phyloP scores from a whole-genome alignment of 345 rosid genomes.

The Streptanthus diversifolius region DNA sequence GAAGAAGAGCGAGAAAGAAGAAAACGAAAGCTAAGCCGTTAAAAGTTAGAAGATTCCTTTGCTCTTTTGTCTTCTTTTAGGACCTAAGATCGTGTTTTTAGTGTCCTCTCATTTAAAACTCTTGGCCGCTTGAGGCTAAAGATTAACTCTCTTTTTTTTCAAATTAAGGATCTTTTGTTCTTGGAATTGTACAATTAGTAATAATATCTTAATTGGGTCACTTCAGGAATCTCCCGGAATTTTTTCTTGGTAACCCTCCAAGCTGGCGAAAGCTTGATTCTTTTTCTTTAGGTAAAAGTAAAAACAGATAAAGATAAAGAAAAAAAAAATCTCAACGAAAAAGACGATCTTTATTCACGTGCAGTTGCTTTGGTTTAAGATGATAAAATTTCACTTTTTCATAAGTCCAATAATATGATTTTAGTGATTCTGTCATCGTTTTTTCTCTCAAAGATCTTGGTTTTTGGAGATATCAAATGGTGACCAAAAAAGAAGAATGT shows the following conservation, averaged over 20 bases:
- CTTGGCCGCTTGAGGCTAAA: constrained; percentile 20
- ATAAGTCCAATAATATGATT: neutral
- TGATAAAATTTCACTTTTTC: neutral
- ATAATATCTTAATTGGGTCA: constrained; percentile 7
- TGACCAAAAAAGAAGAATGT: constrained; percentile 13
- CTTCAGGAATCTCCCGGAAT: neutral
- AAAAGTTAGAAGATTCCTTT: neutral
- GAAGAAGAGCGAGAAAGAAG: constrained; percentile 57
- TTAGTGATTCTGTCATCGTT: neutral
- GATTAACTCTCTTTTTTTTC: neutral
- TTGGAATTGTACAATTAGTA: constrained; percentile 30
- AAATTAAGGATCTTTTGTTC: constrained; percentile 16
- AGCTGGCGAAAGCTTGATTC: constrained; percentile 25
- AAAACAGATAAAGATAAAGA: constrained; percentile 9
- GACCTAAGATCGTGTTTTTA: neutral
- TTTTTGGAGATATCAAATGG: constrained; percentile 17
- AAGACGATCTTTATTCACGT: constrained; percentile 17
- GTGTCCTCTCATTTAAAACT: constrained; percentile 1
- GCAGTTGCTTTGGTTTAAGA: neutral
- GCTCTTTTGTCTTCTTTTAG: neutral
- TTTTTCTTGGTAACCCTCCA: constrained; percentile 9
- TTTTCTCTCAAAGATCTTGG: neutral
- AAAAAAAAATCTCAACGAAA: neutral
- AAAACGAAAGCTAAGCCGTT: constrained; percentile 48
- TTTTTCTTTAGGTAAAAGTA: neutral